Percentiles rank a stretch among this genome's conserved stretches.
Conservation (phyloP, 2,329 filamentous ascomycete genomes). For the Huntiella savannae region DNA sequence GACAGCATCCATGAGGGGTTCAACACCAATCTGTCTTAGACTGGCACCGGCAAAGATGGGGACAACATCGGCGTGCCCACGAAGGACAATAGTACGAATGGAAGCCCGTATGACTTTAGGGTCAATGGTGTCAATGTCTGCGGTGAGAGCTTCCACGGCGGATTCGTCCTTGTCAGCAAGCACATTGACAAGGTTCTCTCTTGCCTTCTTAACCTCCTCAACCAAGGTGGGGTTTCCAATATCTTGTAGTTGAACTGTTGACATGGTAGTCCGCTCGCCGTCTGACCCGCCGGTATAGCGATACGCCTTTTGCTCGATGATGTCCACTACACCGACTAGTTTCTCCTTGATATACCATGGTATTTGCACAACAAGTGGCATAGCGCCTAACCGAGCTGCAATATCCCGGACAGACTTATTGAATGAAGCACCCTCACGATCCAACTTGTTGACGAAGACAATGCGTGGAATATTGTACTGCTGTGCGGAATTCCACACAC, state of each 20-base stretch:
- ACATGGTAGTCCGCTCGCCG: constrained; percentile 25
- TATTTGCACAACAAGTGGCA: constrained; percentile 84
- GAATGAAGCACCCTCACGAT: constrained; percentile 63
- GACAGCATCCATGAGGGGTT: constrained; percentile 75
- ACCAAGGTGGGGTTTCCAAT: constrained; percentile 14
- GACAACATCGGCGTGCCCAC: constrained; percentile 51
- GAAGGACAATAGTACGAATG: constrained; percentile 51
- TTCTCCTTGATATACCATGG: constrained; percentile 78
- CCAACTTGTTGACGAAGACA: constrained; percentile 61
- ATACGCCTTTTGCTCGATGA: constrained; percentile 55
- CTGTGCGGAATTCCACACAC: constrained; percentile 84
- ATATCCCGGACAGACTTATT: constrained; percentile 72
- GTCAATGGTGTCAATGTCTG: constrained; percentile 56
- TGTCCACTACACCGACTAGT: constrained; percentile 71
- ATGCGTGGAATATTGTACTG: constrained; percentile 69
- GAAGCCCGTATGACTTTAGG: constrained; percentile 48
- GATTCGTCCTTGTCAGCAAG: constrained; percentile 76
- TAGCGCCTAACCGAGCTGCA: constrained; percentile 56
- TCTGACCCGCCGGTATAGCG: constrained; percentile 36
- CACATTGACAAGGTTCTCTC: constrained; percentile 60
- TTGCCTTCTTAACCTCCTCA: constrained; percentile 52
- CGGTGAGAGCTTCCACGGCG: constrained; percentile 70
- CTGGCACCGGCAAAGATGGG: constrained; percentile 85
- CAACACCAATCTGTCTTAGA: constrained; percentile 83
- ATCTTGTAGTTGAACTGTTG: constrained; percentile 14